Evolutionary conservation across 129 eudicot species (phyloP).

Genomic region (Glebionis coronaria): DNA sequence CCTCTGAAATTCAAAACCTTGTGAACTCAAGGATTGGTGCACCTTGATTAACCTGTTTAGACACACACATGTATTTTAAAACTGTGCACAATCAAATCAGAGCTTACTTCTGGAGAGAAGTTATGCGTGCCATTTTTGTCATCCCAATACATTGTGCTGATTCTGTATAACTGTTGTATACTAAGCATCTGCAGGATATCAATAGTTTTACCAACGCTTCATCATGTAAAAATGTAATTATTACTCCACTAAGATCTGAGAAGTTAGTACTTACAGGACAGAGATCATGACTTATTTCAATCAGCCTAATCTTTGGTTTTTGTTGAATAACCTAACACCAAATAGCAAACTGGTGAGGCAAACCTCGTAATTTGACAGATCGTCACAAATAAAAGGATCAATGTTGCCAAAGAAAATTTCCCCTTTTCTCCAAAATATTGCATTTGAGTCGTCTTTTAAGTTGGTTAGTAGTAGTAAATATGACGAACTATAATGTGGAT

Average conservation of each 20-base stretch:
- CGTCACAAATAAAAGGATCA: too few relatives aligned
- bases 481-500: too few relatives aligned
- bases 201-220: conserved; percentile 17
- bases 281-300: conserved; percentile 79
- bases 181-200: conserved; percentile 63
- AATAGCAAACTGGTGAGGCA: conserved; percentile 17
- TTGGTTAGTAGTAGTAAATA: too few relatives aligned
- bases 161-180: conserved; percentile 89
- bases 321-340: conserved; percentile 64
- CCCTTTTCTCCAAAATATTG: neutral
- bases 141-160: conserved; percentile 98
- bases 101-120: conserved; percentile 74
- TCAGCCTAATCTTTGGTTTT: conserved; percentile 78
- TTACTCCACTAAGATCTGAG: conserved; percentile 1
- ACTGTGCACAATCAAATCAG: conserved; percentile 11
- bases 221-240: conserved; percentile 10
- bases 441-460: too few relatives aligned
- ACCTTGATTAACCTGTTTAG: too few relatives aligned
- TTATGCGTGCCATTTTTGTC: conserved; percentile 88
- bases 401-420: too few relatives aligned
- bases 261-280: conserved; percentile 77
- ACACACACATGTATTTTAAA: neutral
- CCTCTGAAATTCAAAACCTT: too few relatives aligned
- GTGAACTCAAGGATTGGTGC: too few relatives aligned
- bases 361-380: neutral